Conservation (phyloP, 2,329 filamentous ascomycete genomes). For the Amphichorda felina region DNA sequence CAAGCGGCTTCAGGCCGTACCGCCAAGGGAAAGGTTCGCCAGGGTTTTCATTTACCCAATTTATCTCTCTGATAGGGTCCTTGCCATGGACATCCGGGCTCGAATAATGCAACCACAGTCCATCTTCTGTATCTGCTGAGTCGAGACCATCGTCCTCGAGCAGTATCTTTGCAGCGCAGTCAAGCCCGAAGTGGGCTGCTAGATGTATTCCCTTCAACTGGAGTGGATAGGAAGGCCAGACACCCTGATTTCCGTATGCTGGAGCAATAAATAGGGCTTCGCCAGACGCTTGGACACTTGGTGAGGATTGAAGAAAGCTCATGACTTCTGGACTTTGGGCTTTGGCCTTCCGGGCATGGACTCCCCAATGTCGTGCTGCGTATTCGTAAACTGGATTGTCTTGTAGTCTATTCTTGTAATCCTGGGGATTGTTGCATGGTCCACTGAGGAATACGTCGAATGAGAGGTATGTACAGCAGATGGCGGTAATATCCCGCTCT, state of each 20-base stretch:
- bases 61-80: background rate
- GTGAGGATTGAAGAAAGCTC: background rate
- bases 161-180: background rate
- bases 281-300: background rate
- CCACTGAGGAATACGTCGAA: constrained; percentile 13
- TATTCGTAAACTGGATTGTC: no score
- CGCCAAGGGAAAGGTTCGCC: no score
- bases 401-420: background rate
- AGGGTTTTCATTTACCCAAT: background rate
- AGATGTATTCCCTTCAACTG: constrained; percentile 1
- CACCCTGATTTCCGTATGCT: no score
- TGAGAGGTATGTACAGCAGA: constrained; percentile 24
- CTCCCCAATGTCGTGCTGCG: constrained; percentile 1
- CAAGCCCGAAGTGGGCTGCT: constrained; percentile 2
- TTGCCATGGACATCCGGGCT: background rate
- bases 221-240: no score
- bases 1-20: background rate
- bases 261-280: background rate
- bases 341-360: background rate
- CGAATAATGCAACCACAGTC: background rate
- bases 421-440: background rate
- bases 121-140: background rate
- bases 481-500: constrained; percentile 12
- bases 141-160: background rate
- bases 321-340: background rate